A percentile compares a stretch with the other conserved stretches of the same genome.
These are phyloP conservation scores for Bidens hawaiensis DNA, from an alignment of 140 eudicot genomes.

Conservation along the genomic window DNA sequence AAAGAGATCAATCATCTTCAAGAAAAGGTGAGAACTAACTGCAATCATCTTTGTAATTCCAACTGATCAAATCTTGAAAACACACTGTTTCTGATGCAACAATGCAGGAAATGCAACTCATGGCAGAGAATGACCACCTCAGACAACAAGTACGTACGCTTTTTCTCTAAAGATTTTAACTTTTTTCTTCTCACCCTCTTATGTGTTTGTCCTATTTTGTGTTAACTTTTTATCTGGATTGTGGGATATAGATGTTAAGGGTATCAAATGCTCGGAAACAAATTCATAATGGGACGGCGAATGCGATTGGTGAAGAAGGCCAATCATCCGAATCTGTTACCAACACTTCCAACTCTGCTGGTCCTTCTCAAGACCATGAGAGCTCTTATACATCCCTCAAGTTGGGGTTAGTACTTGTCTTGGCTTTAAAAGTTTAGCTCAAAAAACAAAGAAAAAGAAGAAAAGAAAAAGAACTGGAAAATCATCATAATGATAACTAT, in stretches of 20 bases:
- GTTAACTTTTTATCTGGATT: not conserved
- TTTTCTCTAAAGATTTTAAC: not conserved
- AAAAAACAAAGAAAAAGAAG: not conserved
- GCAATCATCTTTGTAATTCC: conserved; percentile 13
- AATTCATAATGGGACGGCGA: conserved; percentile 26
- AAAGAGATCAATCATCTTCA: conserved; percentile 61
- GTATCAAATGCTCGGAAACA: conserved; percentile 36
- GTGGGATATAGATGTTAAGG: conserved; percentile 44
- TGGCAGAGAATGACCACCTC: conserved; percentile 70
- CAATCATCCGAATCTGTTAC: conserved; percentile 63
- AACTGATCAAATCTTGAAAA: conserved; percentile 5
- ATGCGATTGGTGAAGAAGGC: conserved; percentile 56
- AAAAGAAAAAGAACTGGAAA: not conserved
- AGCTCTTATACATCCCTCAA: conserved; percentile 87
- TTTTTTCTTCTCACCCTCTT: not conserved
- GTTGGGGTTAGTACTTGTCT: conserved; percentile 64
- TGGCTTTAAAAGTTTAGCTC: not conserved
- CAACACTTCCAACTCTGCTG: conserved; percentile 45
- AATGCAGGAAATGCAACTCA: conserved; percentile 60
- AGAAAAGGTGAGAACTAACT: conserved; percentile 55
- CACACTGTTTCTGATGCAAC: not conserved
- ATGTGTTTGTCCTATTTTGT: not conserved
- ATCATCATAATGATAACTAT: not conserved
- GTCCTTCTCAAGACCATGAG: conserved; percentile 63
- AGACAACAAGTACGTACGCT: conserved; percentile 63